phyloP scores from a whole-genome alignment of 176 grass and related monocot genomes.

The Tuctoria greenei region DNA sequence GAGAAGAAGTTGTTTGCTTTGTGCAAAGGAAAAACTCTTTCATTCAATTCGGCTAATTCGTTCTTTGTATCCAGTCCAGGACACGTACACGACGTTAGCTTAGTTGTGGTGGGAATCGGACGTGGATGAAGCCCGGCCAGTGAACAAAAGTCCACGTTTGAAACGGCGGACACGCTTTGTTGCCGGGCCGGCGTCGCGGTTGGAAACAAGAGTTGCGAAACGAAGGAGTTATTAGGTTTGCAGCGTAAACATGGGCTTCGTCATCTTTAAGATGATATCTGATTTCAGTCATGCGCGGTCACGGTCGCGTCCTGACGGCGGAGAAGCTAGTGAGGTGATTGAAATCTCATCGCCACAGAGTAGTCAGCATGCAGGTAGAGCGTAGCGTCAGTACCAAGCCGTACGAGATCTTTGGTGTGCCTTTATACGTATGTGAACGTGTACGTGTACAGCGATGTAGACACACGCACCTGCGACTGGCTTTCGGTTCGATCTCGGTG shows the following conservation, averaged over 20 bases:
- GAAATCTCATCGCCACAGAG: not conserved
- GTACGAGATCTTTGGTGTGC: not conserved
- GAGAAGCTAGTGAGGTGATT: no score
- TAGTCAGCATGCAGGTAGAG: not conserved
- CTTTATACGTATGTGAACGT: not conserved
- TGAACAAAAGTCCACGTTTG: not conserved
- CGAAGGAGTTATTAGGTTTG: not conserved
- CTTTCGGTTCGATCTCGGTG: not conserved
- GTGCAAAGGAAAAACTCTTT: not conserved
- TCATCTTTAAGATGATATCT: not conserved
- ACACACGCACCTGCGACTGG: not conserved
- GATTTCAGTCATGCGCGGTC: no score
- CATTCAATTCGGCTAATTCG: not conserved
- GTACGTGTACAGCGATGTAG: not conserved
- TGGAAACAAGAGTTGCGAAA: not conserved
- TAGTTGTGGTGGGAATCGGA: not conserved
- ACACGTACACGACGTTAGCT: not conserved
- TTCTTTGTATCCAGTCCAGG: not conserved
- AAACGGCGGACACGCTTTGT: not conserved
- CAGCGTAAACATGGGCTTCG: not conserved
- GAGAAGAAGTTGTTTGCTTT: not conserved
- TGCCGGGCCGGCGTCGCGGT: not conserved
- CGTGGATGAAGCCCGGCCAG: not conserved
- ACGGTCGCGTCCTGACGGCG: no score
- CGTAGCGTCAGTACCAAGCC: not conserved